Evolutionary conservation across 345 rosid genomes (phyloP).

Genomic region (Orychophragmus violaceus): DNA sequence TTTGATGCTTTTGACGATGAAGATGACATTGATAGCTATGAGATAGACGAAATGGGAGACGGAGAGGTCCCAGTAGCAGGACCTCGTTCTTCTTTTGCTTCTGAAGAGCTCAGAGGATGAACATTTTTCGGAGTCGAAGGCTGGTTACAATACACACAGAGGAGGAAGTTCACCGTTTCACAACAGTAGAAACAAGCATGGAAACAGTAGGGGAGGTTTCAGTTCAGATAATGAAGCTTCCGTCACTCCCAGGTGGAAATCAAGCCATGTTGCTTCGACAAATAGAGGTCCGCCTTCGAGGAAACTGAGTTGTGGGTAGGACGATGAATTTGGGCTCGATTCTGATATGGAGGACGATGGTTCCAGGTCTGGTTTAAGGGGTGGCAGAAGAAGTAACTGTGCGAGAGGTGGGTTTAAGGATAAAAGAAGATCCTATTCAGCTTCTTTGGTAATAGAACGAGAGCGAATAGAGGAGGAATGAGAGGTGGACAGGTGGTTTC

Average conservation of each 20-base stretch:
- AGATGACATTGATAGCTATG: conserved; percentile 89
- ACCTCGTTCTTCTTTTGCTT: conserved; percentile 24
- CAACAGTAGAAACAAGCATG: conserved; percentile 31
- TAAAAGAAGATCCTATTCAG: conserved; percentile 35
- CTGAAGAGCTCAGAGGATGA: conserved; percentile 40
- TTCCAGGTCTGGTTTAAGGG: conserved; percentile 23
- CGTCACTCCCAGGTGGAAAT: conserved; percentile 57
- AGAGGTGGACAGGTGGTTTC: conserved; percentile 27
- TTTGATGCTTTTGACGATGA: conserved; percentile 94
- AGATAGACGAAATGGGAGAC: conserved; percentile 48
- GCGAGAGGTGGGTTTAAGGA: conserved; percentile 33
- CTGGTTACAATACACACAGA: conserved; percentile 16
- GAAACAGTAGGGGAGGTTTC: conserved; percentile 22
- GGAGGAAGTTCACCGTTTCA: conserved; percentile 26
- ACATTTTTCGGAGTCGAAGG: conserved; percentile 41
- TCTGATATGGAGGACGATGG: conserved; percentile 55
- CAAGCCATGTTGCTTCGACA: conserved; percentile 59
- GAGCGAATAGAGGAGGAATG: conserved; percentile 32
- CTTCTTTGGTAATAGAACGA: conserved; percentile 27
- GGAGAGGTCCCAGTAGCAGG: conserved; percentile 27
- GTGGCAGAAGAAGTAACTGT: conserved; percentile 26
- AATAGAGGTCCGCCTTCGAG: conserved; percentile 35
- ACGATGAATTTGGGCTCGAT: conserved; percentile 47
- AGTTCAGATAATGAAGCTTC: conserved; percentile 57
- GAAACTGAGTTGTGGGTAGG: conserved; percentile 62